Base-by-base conservation (phyloP, 176 grass and related monocot species). In the Eleusine indica region DNA sequence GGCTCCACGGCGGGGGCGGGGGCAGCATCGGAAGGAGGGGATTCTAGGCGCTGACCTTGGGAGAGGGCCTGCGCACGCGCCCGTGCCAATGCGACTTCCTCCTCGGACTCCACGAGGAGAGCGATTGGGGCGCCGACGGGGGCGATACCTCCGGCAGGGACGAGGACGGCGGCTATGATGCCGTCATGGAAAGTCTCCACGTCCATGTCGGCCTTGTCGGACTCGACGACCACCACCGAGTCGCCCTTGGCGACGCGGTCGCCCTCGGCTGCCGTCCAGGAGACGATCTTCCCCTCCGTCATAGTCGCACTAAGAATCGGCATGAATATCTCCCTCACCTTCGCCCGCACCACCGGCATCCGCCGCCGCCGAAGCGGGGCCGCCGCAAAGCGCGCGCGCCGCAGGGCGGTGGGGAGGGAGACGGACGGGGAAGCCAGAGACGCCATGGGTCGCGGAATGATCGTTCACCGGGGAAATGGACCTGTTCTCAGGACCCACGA, bases 251-350 rank as follows among this genome's bases (percentile, higher is more conserved):
- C 74, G 65, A 98, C 82, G 70, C 87, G 93, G 91, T 95, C 96
- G 11, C 95, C 96, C 87, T 98, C 93, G 15, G 93, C 44, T 25
- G 94, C 90, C 18, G 68, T 83, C 96, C 96, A 98, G 57, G 91
- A 95, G 39, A 98, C 83, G 79, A 98, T 93, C 84, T 88, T 93
- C 0, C 95, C 96, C 87, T 95, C 91, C 43, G 85, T 95, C 93
- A 98, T 95, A 41, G 93, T 95, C 3, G 93, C 91, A 57, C 96
- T 98, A 16, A 98, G 85, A 22, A 85, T 83, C 3, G 93, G 96
- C 96, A 98, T 98, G 89, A 98, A 98, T 71, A 98, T 95, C 91
- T 98, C 96, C 44, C 91, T 84, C 68, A 95, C 87, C 93, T 95
- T 95, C 62, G 91, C 96, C 54, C 89, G 77, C 54, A 98, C 82